A percentile compares a stretch with the other conserved stretches of the same genome.
These are phyloP conservation scores for Alternaria ventricosa DNA, from an alignment of 2,329 filamentous ascomycete species.

Conservation along the genomic window DNA sequence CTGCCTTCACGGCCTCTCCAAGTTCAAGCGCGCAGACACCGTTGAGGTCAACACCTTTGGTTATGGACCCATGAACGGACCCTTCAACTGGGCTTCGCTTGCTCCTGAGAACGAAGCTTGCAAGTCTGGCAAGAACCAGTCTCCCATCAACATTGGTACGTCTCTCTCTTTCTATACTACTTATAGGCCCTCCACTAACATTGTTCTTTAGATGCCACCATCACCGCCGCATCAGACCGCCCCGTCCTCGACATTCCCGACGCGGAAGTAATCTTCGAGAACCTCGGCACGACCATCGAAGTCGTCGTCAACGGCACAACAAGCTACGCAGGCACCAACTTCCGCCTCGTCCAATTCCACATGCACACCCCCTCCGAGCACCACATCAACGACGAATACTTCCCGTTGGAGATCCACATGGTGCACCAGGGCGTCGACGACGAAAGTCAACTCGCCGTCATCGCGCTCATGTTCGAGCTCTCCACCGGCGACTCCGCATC, in stretches of 20 bases:
- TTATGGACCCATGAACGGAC: conserved; percentile 54
- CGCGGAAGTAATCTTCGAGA: conserved; percentile 59
- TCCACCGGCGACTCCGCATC: conserved; percentile 40
- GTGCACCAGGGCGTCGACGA: conserved; percentile 59
- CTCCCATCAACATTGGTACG: conserved; percentile 62
- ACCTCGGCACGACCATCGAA: conserved; percentile 65
- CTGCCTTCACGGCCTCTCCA: conserved; percentile 53
- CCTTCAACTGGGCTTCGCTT: conserved; percentile 61
- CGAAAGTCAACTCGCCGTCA: conserved; percentile 47
- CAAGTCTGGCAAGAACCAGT: conserved; percentile 59
- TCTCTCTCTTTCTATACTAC: background rate
- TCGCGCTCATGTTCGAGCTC: conserved; percentile 54
- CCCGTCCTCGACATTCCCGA: conserved; percentile 51
- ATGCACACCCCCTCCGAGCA: conserved; percentile 69
- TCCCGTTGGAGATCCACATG: conserved; percentile 62
- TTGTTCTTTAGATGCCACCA: conserved; percentile 34
- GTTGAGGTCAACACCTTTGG: conserved; percentile 49
- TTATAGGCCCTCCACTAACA: background rate
- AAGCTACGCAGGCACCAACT: conserved; percentile 49
- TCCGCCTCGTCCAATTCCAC: conserved; percentile 62
- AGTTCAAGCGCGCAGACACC: conserved; percentile 38
- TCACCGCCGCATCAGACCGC: conserved; percentile 38
- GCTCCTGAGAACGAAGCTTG: conserved; percentile 55
- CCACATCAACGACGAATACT: conserved; percentile 57
- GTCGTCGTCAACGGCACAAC: conserved; percentile 61